Percentiles rank a stretch among this genome's conserved stretches.
Conservation (phyloP, 495 filamentous ascomycete genomes). For the Venustampulla echinocandica region DNA sequence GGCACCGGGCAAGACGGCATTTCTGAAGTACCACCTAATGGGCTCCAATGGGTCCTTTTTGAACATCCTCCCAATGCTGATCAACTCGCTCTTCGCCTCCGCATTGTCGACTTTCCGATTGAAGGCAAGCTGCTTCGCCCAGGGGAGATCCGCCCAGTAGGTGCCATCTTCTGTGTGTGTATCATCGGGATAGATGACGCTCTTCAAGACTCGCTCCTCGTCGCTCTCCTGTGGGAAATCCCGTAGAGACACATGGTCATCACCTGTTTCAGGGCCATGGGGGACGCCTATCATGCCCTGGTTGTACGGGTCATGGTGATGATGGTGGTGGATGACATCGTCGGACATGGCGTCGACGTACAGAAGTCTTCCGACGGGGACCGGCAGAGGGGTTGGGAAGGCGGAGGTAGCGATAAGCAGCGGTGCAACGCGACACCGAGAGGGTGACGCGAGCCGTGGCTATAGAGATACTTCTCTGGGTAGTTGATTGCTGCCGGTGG, state of each 20-base stretch:
- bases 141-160: slow-evolving; percentile 82
- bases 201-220: not conserved
- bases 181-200: slow-evolving; percentile 55
- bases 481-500: too few species aligned
- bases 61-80: slow-evolving; percentile 61
- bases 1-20: slow-evolving; percentile 81
- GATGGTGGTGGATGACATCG: slow-evolving; percentile 8
- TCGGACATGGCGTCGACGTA: slow-evolving; percentile 7
- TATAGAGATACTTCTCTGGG: too few species aligned
- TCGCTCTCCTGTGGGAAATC: not conserved
- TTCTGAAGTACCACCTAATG: slow-evolving; percentile 71
- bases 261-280: slow-evolving; percentile 24
- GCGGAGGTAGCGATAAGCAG: not conserved
- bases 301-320: slow-evolving; percentile 19
- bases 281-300: slow-evolving; percentile 14
- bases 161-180: slow-evolving; percentile 67
- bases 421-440: not conserved
- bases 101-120: slow-evolving; percentile 55
- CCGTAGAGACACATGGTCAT: slow-evolving; percentile 8
- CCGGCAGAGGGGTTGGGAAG: not conserved
- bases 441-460: too few species aligned
- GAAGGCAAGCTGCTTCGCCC: slow-evolving; percentile 59
- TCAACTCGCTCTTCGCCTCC: slow-evolving; percentile 58
- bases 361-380: not conserved
- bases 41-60: slow-evolving; percentile 75